A percentile compares a stretch with the other conserved stretches of the same genome.
These are phyloP conservation scores for Nannizziopsis arthrosporioides DNA, from an alignment of 2,329 filamentous ascomycete genomes.

Conservation along the genomic window DNA sequence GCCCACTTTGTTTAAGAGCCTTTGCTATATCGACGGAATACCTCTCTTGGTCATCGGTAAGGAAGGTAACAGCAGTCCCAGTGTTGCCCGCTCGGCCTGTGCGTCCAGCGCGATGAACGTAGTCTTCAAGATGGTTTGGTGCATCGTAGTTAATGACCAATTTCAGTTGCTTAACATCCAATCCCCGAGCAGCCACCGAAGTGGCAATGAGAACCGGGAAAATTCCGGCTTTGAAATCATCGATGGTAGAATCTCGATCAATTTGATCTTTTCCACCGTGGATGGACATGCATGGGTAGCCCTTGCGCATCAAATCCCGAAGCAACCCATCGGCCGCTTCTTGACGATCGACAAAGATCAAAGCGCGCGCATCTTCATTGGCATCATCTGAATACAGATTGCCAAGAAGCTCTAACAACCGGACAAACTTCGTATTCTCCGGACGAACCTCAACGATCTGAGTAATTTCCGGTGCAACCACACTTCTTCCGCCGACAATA, in stretches of 20 bases:
- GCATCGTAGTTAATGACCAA: slow-evolving; percentile 93
- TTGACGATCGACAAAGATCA: slow-evolving; percentile 88
- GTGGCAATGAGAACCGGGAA: slow-evolving; percentile 87
- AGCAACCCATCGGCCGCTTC: slow-evolving; percentile 75
- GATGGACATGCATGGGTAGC: slow-evolving; percentile 84
- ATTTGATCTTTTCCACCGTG: slow-evolving; percentile 90
- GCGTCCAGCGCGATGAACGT: slow-evolving; percentile 85
- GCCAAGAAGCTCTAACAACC: slow-evolving; percentile 74
- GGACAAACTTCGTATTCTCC: slow-evolving; percentile 70
- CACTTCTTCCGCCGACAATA: slow-evolving; percentile 72
- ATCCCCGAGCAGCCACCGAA: slow-evolving; percentile 83
- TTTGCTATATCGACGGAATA: slow-evolving; percentile 81
- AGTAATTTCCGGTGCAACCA: slow-evolving; percentile 61
- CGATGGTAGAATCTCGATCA: slow-evolving; percentile 82
- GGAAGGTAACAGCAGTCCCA: slow-evolving; percentile 86
- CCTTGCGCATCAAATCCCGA: slow-evolving; percentile 67
- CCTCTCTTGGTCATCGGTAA: slow-evolving; percentile 83
- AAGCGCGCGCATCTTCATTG: slow-evolving; percentile 77
- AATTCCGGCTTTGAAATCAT: slow-evolving; percentile 85
- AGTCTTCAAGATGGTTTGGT: slow-evolving; percentile 90
- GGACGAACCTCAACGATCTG: slow-evolving; percentile 82
- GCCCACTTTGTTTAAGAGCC: slow-evolving; percentile 82
- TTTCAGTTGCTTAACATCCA: slow-evolving; percentile 93
- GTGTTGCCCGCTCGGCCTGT: slow-evolving; percentile 91
- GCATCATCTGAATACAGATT: slow-evolving; percentile 60